These are phyloP conservation scores for Kitagawia praeruptora DNA, from an alignment of 129 eudicot species.

Conservation along the genomic window DNA sequence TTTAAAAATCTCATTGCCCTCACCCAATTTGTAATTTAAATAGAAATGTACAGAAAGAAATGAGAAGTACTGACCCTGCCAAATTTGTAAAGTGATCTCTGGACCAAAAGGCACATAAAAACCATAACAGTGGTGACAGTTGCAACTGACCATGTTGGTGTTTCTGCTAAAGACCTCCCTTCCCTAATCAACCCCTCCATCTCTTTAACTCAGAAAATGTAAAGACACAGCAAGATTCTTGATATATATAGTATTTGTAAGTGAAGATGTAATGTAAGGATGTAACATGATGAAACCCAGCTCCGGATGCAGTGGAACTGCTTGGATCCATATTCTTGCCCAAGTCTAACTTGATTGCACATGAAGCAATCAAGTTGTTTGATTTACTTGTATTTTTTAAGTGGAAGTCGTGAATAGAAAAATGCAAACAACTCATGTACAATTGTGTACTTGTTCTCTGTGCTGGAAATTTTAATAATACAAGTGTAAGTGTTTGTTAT, in stretches of 20 bases:
- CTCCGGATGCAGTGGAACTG: constrained; percentile 40
- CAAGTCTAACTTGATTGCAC: not conserved
- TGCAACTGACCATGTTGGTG: constrained; percentile 99
- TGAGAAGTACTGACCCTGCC: constrained; percentile 47
- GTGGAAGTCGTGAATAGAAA: not conserved
- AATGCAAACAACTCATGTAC: not conserved
- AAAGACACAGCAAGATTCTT: constrained; percentile 19
- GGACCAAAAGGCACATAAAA: constrained; percentile 67
- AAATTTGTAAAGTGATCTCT: constrained; percentile 78
- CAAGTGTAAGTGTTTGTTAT: not conserved
- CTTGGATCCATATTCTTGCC: constrained; percentile 12
- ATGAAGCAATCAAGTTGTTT: not conserved
- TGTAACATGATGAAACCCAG: constrained; percentile 18
- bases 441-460: not conserved
- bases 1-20: too few relatives aligned
- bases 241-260: not conserved
- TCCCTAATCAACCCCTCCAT: constrained; percentile 59
- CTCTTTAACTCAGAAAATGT: constrained; percentile 14
- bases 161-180: constrained; percentile 84
- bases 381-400: not conserved
- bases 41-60: not conserved
- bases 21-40: not conserved
- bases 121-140: constrained; percentile 84
- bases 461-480: not conserved
- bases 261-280: not conserved